Evolutionary conservation across 2,329 filamentous ascomycete species (phyloP), one percentile per base, ranked within the genome.

Genomic region (Alternaria ethzedia): DNA sequence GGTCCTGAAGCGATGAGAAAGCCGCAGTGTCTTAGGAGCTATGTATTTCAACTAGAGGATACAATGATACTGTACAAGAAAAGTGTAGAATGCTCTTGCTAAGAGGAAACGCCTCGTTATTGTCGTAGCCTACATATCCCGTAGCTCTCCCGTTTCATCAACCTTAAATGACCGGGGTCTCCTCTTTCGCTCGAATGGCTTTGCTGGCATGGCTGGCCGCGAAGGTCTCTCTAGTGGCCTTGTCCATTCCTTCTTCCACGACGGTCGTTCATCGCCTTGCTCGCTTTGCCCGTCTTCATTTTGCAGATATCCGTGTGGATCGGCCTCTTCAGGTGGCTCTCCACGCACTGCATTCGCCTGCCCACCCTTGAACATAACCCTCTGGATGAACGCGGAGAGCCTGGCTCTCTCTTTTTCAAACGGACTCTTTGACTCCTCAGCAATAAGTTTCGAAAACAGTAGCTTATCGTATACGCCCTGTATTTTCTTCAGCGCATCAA

Each of bases 381-480:
- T 70, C 20, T 69, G 61, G 8, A 79, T 65, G 57, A 74, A 77
- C 9, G 70, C 65, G 17, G 70, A 69, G 17, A 79, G 51, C 23
- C 66, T 70, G 10, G 75, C 74, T 54, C 70, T 64, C 59, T 73
- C 71, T 20, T 41, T 54, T 51, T 73, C 77, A 49, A 75, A 78
- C 3, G 65, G 63, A n/a, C 52, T 26, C 57, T 76, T 77, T 46
- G 71, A 63, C 58, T 75, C 70, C 49, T 78, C 74, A 0, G 70
- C 52, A 15, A 80, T 65, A 51, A 77, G n/a, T n/a, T 77, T 72
- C 12, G 71, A 73, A 12, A 64, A 46, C 4, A 80, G 50, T n/a
- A 80, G 59, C 50, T 65, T 72, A 52, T 80, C 77, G 36, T 74
- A 76, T 2, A 79, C 60, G 23, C 61, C 74, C 57, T 78, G 71